phyloP scores from a whole-genome alignment of 2,329 filamentous ascomycete species.

The Fusarium humuli region DNA sequence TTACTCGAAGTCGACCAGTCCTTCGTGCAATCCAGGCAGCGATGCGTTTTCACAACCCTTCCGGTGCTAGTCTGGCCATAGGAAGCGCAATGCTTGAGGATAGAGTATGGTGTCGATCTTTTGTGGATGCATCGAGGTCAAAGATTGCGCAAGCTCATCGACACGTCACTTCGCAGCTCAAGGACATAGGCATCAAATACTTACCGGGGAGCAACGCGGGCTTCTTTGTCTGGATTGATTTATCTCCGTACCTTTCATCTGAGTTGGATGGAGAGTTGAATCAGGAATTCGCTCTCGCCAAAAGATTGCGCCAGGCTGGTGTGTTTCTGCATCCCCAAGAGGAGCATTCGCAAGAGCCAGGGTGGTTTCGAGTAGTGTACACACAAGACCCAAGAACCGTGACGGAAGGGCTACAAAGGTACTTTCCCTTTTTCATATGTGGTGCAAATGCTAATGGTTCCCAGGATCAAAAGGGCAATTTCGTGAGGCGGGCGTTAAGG shows the following conservation, averaged over 20 bases:
- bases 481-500: background rate
- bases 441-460: conserved; percentile 11
- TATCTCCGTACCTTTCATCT: conserved; percentile 57
- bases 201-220: conserved; percentile 63
- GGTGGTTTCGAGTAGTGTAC: conserved; percentile 67
- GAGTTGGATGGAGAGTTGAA: conserved; percentile 48
- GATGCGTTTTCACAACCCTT: conserved; percentile 60
- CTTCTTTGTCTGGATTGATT: conserved; percentile 67
- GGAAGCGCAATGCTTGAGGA: conserved; percentile 61
- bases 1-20: conserved; percentile 53
- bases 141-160: conserved; percentile 56
- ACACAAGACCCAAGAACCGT: conserved; percentile 53
- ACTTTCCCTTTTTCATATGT: conserved; percentile 1
- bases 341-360: conserved; percentile 58
- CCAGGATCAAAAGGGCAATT: conserved; percentile 32
- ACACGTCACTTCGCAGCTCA: conserved; percentile 54
- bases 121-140: conserved; percentile 55
- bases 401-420: conserved; percentile 54
- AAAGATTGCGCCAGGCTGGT: conserved; percentile 58
- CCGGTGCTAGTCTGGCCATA: conserved; percentile 57
- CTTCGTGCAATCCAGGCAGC: conserved; percentile 53
- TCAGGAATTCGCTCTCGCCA: conserved; percentile 58
- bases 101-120: conserved; percentile 57
- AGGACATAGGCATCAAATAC: conserved; percentile 57
- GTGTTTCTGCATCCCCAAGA: conserved; percentile 63